A percentile compares a stretch with the other conserved stretches of the same genome.
phyloP scores from a whole-genome alignment of 2,329 filamentous ascomycete genomes.

The Penicillium digitatum region DNA sequence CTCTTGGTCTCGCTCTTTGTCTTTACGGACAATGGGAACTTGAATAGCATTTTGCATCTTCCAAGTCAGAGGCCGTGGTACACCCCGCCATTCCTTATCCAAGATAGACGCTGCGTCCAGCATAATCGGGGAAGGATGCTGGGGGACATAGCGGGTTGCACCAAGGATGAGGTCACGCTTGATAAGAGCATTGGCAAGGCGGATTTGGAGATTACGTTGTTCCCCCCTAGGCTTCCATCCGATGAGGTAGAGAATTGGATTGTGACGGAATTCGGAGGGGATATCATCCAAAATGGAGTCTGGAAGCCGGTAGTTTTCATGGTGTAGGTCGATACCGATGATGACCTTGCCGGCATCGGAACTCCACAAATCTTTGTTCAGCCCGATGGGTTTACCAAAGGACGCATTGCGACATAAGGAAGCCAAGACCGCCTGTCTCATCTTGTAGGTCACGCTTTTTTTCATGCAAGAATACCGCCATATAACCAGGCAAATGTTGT shows the following conservation, averaged over 20 bases:
- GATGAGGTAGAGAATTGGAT: conserved; percentile 26
- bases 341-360: conserved; percentile 34
- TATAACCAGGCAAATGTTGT: conserved; percentile 46
- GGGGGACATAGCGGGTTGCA: conserved; percentile 19
- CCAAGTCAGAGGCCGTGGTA: conserved; percentile 27
- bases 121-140: conserved; percentile 29
- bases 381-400: conserved; percentile 6
- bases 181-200: conserved; percentile 27
- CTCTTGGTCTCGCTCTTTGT: conserved; percentile 1
- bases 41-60: conserved; percentile 34
- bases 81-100: conserved; percentile 32
- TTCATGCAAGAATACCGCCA: conserved; percentile 49
- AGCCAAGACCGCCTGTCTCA: conserved; percentile 32
- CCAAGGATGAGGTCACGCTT: conserved; percentile 30
- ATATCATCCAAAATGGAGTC: conserved; percentile 17
- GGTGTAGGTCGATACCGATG: conserved; percentile 28
- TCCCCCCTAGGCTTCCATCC: conserved; percentile 17
- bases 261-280: conserved; percentile 26
- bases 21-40: conserved; percentile 24
- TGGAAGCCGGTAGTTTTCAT: conserved; percentile 9
- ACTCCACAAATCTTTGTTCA: conserved; percentile 19
- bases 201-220: conserved; percentile 27
- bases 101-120: conserved; percentile 34
- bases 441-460: conserved; percentile 30
- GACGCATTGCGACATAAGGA: conserved; percentile 31